phyloP scores from a whole-genome alignment of 768 basidiomycete genomes.

The Clathrus columnatus region DNA sequence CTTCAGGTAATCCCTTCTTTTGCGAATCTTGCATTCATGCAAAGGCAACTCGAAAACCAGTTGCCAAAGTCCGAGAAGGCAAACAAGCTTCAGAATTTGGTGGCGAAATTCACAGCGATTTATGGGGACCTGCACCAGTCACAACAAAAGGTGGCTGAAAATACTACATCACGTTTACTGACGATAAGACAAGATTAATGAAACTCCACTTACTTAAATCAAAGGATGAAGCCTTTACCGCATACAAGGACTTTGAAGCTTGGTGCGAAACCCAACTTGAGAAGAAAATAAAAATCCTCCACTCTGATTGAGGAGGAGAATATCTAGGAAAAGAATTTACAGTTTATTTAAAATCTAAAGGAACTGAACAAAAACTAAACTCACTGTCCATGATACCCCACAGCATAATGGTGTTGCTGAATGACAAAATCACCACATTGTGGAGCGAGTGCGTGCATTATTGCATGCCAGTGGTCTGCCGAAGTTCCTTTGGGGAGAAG shows the following conservation, averaged over 20 bases:
- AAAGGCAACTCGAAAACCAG: background rate
- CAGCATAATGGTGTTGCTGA: slow-evolving; percentile 21
- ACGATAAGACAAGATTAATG: slow-evolving; percentile 6
- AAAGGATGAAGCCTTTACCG: too few species aligned
- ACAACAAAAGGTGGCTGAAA: background rate
- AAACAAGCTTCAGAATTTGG: background rate
- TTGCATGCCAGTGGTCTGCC: too few species aligned
- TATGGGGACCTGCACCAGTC: slow-evolving; percentile 2
- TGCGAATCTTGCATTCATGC: slow-evolving; percentile 8
- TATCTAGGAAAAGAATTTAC: background rate
- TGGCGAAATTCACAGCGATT: slow-evolving; percentile 4
- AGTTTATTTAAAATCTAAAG: background rate
- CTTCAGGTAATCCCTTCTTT: background rate
- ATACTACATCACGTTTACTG: slow-evolving; percentile 12
- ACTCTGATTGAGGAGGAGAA: slow-evolving; percentile 2
- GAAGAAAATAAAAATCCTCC: background rate
- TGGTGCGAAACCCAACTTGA: background rate
- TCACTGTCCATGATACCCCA: slow-evolving; percentile 18
- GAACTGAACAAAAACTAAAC: slow-evolving; percentile 8
- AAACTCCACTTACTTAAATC: too few species aligned
- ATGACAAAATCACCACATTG: slow-evolving; percentile 12
- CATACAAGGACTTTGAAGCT: background rate
- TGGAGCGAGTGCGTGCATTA: slow-evolving; percentile 2
- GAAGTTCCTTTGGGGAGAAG: too few species aligned
- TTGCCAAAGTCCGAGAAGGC: background rate